Evolutionary conservation across 331 rosid genomes (phyloP), one percentile per base, ranked within the genome.

Genomic region (Prunus yedoensis): DNA sequence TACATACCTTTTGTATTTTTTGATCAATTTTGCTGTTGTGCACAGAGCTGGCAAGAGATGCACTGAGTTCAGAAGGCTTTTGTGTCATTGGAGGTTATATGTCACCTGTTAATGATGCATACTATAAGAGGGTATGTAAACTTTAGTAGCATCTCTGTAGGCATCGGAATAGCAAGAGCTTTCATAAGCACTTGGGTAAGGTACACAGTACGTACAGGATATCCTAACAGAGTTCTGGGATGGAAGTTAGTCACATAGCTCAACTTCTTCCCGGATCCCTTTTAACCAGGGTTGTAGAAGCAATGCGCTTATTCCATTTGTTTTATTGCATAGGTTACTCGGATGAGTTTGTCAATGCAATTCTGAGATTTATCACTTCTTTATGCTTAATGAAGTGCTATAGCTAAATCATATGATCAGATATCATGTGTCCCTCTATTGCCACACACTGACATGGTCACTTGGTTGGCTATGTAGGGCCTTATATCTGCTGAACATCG

Each of bases 61-160:
- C 87, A 0, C 74, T 94, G 83, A 79, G 76, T 75, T 86, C 83
- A 28, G 89, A 87, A 79, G 99, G 96, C 70, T 81, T 80, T 72
- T 89, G 83, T 15, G 93, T 94, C 23, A 76, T 94, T 80, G 99
- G 99, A 80, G 97, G 86, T 74, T 94, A 92, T 74, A 83, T 92
- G 89, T 94, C 97, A 59, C 97, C 97, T 50, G 99, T 94, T 79
- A 94, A 94, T 80, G 92, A 90, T 82, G 96, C 97, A n/a, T 94
- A 90, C 90, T 82, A 92, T 81, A 95, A 92, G 87, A 84, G 43
- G 90, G 97, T 92, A 85, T 50, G 84, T 53, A 6, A 66, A 75
- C 23, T 64, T 47, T 58, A 38, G 52, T 18, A 71, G 61, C 53
- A 56, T 65, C 21, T 30, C 21, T 74, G 27, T 75, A 69, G 68